Evolutionary conservation across 202 grass and related monocot species (phyloP).

Genomic region (Saccharum hybrid): DNA sequence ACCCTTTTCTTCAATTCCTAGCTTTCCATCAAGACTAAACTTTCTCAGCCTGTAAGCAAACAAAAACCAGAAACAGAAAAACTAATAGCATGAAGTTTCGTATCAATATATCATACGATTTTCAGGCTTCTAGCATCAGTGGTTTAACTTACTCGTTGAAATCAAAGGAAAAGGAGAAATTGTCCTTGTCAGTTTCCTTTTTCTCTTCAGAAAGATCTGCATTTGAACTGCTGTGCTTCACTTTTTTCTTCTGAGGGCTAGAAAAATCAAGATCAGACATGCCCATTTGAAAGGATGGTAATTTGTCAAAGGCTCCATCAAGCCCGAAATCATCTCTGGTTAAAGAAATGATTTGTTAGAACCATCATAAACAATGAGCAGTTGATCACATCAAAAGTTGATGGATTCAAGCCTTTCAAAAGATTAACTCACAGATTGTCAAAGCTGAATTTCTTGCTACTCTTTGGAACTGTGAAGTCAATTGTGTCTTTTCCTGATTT

Average conservation of each 20-base stretch:
- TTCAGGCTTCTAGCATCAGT: slow-evolving; percentile 13
- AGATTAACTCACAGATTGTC: slow-evolving; percentile 73
- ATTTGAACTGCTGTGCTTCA: slow-evolving; percentile 59
- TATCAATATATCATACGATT: not conserved
- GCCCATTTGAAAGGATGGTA: slow-evolving; percentile 82
- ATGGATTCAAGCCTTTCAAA: slow-evolving; percentile 9
- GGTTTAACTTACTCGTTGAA: slow-evolving; percentile 78
- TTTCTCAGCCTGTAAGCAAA: slow-evolving; percentile 67
- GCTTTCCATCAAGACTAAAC: slow-evolving; percentile 72
- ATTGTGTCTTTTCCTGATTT: slow-evolving; percentile 65
- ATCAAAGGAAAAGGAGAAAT: slow-evolving; percentile 87
- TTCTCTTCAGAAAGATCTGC: slow-evolving; percentile 55
- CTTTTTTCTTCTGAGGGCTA: slow-evolving; percentile 75
- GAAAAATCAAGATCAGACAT: slow-evolving; percentile 92
- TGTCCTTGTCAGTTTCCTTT: slow-evolving; percentile 65
- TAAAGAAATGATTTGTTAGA: slow-evolving; percentile 41
- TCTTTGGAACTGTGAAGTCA: slow-evolving; percentile 71
- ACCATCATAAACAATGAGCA: slow-evolving; percentile 13
- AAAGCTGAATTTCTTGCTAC: slow-evolving; percentile 81
- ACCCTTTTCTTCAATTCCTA: slow-evolving; percentile 59
- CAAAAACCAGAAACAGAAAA: slow-evolving; percentile 52
- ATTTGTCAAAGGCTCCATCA: slow-evolving; percentile 84
- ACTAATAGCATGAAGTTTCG: slow-evolving; percentile 29
- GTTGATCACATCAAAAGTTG: slow-evolving; percentile 31
- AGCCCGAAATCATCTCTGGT: slow-evolving; percentile 91